Evolutionary conservation across 257 asterid species (phyloP), one percentile per base, ranked within the genome.

Genomic region (Osmanthus fragrans): DNA sequence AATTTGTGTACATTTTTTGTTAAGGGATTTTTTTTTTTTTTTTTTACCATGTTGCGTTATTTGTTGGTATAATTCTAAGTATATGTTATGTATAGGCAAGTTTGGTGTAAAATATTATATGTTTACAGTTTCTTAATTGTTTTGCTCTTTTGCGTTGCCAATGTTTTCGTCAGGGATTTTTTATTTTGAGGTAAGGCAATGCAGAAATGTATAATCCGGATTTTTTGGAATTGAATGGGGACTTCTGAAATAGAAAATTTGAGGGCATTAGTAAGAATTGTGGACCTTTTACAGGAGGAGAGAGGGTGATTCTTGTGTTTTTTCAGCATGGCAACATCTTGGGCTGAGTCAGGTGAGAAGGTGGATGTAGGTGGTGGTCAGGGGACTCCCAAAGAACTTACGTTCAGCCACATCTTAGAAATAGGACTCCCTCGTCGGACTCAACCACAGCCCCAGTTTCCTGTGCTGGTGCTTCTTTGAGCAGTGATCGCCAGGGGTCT

Each of bases 331-430:
- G 89, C 96, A 77, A 88, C 92, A 80, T 87, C 93, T 83, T 90
- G 96, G 96, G 92, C 95, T 84, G 97, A 90, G 87, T 86, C 96
- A 21, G 83, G 79, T 68, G 92, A 91, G 76, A 81, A n/a, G n/a
- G n/a, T 87, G 81, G 84, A 89, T 80, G 80, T 79, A 76, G 86
- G 78, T 80, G 86, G 86, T 34, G 91, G 83, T 79, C 76, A 27
- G 67, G 90, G 83, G 81, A 82, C 45, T 45, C 86, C 40, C 82
- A 86, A 77, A 76, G 94, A 16, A 76, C 91, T 21, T 94, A 94
- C 70, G 96, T 94, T 79, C 98, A 96, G 0, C 98, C 98, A 0
- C 98, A 94, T 86, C 95, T 94, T 73, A 94, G 98, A 85, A 94
- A 88, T 72, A 94, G 84, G 87, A 85, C 94, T 65, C 54, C 88